These are phyloP conservation scores for Eucalyptus albens DNA, from an alignment of 345 rosid genomes.

Conservation along the genomic window DNA sequence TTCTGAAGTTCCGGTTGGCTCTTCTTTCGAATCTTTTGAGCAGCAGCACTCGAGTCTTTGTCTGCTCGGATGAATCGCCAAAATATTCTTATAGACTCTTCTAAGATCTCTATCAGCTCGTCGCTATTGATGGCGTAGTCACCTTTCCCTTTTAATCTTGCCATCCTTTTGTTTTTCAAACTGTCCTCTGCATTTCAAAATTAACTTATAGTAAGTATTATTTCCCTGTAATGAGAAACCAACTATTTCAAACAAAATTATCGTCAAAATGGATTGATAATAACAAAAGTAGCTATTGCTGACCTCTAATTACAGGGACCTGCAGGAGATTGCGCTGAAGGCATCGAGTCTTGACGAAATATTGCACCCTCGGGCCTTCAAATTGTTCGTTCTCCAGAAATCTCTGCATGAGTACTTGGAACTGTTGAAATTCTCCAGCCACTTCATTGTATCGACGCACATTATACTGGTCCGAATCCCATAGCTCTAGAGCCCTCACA, in stretches of 20 bases:
- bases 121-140: constrained; percentile 39
- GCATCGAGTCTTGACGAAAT: constrained; percentile 63
- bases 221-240: background rate
- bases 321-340: constrained; percentile 73
- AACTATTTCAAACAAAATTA: background rate
- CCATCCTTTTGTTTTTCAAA: constrained; percentile 30
- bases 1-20: constrained; percentile 55
- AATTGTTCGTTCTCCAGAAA: constrained; percentile 79
- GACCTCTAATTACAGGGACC: constrained; percentile 86
- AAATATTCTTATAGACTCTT: constrained; percentile 81
- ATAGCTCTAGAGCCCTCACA: constrained; percentile 54
- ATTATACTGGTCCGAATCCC: constrained; percentile 59
- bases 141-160: constrained; percentile 22
- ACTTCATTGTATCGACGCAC: constrained; percentile 61
- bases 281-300: background rate
- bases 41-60: constrained; percentile 27
- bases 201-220: background rate
- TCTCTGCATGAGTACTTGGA: constrained; percentile 80
- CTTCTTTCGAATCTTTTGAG: constrained; percentile 25
- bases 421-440: constrained; percentile 84
- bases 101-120: constrained; percentile 67
- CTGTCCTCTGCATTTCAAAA: constrained; percentile 49
- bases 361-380: constrained; percentile 72
- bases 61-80: constrained; percentile 82
- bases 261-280: background rate